These are phyloP conservation scores for Anthracocystis panici-leucophaei DNA, from an alignment of 1,284 basidiomycete species.

Conservation along the genomic window DNA sequence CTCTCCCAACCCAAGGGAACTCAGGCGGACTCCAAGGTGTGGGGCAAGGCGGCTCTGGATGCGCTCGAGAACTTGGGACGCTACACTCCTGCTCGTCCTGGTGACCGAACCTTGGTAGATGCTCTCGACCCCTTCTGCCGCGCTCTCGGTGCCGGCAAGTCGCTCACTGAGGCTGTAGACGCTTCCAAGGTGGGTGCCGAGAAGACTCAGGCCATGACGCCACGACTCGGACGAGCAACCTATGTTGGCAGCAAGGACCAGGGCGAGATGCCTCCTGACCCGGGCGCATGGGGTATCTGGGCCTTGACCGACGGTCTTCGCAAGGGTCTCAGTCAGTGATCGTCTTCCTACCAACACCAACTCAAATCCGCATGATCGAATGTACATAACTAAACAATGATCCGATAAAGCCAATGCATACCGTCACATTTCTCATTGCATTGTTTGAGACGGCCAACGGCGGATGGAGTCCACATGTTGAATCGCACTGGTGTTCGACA, in stretches of 20 bases:
- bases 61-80: conserved; percentile 66
- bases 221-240: conserved; percentile 73
- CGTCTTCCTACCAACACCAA: not conserved
- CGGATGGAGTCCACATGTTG: no score
- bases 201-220: conserved; percentile 72
- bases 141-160: conserved; percentile 65
- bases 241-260: conserved; percentile 71
- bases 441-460: not conserved
- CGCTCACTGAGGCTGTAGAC: conserved; percentile 70
- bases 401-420: not conserved
- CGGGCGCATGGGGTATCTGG: conserved; percentile 74
- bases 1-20: conserved; percentile 45
- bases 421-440: not conserved
- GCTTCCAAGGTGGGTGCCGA: conserved; percentile 72
- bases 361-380: not conserved
- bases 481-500: not conserved
- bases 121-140: conserved; percentile 73
- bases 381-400: not conserved
- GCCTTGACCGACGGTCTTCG: conserved; percentile 69
- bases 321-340: conserved; percentile 55
- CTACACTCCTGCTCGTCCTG: conserved; percentile 74
- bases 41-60: conserved; percentile 58
- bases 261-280: conserved; percentile 72
- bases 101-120: conserved; percentile 75
- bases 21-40: conserved; percentile 56